Conservation (phyloP, 352 stramenopile species). For the Pythium insidiosum region DNA sequence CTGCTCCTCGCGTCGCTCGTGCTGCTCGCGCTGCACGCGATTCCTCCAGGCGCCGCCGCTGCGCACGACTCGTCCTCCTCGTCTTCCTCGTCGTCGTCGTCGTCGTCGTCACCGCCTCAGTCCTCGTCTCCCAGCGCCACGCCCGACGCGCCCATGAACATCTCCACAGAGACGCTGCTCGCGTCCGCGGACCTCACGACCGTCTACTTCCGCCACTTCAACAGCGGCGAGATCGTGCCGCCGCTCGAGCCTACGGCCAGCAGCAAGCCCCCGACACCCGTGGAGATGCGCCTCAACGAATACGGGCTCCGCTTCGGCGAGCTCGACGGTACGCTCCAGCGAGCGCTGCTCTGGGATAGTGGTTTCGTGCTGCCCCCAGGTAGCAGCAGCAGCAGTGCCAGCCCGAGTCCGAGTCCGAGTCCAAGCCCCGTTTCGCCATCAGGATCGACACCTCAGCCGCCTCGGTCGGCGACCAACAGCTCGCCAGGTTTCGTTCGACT, state of each 20-base stretch:
- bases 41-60: no score
- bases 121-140: neutral
- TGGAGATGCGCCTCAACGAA: slow-evolving; percentile 4
- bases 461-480: neutral
- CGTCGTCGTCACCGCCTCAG: neutral
- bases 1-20: no score
- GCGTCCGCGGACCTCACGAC: slow-evolving; percentile 10
- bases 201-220: slow-evolving; percentile 16
- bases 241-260: slow-evolving; percentile 5
- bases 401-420: neutral
- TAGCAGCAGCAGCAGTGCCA: neutral
- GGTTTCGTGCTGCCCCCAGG: slow-evolving; percentile 19
- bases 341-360: slow-evolving; percentile 46
- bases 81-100: neutral
- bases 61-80: no score
- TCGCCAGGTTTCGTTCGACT: slow-evolving; percentile 12
- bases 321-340: slow-evolving; percentile 26
- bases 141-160: neutral
- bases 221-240: slow-evolving; percentile 16
- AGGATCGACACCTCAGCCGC: no score
- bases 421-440: no score
- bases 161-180: slow-evolving; percentile 10
- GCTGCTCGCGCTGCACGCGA: no score
- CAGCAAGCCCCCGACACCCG: slow-evolving; percentile 1
- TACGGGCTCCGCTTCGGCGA: slow-evolving; percentile 13